Evolutionary conservation across 2,329 filamentous ascomycete species (phyloP).

Genomic region (Colletotrichum nymphaeae): DNA sequence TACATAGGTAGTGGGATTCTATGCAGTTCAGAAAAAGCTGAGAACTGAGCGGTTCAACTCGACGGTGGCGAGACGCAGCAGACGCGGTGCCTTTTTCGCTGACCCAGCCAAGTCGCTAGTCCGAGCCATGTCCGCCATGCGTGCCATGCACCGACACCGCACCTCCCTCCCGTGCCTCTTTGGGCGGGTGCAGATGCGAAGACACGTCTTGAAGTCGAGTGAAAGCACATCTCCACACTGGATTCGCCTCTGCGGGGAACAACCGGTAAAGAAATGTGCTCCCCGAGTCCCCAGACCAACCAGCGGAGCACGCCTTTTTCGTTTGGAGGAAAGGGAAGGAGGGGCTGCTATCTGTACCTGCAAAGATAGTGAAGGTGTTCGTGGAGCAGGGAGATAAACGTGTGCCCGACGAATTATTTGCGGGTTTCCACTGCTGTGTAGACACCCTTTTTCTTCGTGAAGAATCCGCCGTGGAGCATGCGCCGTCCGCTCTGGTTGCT

Average conservation of each 20-base stretch:
- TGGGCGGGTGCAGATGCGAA: neutral
- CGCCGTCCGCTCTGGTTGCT: neutral
- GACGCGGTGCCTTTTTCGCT: slow-evolving; percentile 2
- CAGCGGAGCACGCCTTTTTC: neutral
- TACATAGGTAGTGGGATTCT: too few species aligned
- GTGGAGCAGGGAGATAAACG: neutral
- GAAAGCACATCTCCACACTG: neutral
- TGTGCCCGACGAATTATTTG: neutral
- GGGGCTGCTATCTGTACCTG: neutral
- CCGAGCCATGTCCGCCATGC: neutral
- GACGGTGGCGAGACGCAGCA: neutral
- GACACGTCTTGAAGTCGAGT: neutral
- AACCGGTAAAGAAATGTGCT: neutral
- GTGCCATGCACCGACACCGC: neutral
- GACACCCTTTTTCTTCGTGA: slow-evolving; percentile 2
- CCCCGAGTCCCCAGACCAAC: neutral
- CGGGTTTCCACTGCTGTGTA: neutral
- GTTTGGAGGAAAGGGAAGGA: too few species aligned
- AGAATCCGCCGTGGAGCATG: neutral
- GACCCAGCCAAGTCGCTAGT: slow-evolving; percentile 3
- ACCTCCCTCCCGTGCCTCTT: neutral
- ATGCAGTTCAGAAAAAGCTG: neutral
- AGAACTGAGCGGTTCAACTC: neutral
- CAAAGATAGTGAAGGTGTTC: neutral
- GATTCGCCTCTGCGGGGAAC: neutral